Evolutionary conservation across 305 asterid genomes (phyloP).

Genomic region (Nicotiana rustica): DNA sequence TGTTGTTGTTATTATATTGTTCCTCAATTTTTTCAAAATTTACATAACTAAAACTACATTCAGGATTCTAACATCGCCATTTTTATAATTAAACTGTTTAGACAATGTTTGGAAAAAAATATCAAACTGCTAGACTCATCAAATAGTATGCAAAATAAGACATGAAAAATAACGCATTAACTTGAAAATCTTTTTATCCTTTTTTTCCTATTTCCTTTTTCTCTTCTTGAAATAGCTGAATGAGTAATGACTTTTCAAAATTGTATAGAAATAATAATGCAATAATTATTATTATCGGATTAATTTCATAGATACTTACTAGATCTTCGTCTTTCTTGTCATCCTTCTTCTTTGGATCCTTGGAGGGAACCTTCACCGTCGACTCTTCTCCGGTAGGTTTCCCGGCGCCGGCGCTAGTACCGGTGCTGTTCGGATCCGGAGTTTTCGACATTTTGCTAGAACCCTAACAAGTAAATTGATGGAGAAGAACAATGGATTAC

Average conservation of each 20-base stretch:
- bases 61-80: neutral
- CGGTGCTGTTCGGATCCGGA: slow-evolving; percentile 61
- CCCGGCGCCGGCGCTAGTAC: slow-evolving; percentile 47
- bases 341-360: slow-evolving; percentile 82
- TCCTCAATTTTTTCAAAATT: too few species aligned
- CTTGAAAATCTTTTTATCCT: neutral
- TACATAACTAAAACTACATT: neutral
- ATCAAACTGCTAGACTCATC: neutral
- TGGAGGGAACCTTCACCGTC: slow-evolving; percentile 61
- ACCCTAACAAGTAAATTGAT: slow-evolving; percentile 38
- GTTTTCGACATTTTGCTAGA: slow-evolving; percentile 53
- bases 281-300: neutral
- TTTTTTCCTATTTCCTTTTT: neutral
- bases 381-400: slow-evolving; percentile 59
- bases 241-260: neutral
- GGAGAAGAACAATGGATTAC: neutral
- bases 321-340: slow-evolving; percentile 89
- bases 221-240: neutral
- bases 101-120: neutral
- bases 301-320: slow-evolving; percentile 52
- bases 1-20: neutral
- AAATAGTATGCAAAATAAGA: slow-evolving; percentile 7
- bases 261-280: neutral
- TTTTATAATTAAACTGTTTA: neutral
- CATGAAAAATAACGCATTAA: neutral